Evolutionary conservation across 345 rosid genomes (phyloP), one percentile per base, ranked within the genome.

Genomic region (Populus nigra): DNA sequence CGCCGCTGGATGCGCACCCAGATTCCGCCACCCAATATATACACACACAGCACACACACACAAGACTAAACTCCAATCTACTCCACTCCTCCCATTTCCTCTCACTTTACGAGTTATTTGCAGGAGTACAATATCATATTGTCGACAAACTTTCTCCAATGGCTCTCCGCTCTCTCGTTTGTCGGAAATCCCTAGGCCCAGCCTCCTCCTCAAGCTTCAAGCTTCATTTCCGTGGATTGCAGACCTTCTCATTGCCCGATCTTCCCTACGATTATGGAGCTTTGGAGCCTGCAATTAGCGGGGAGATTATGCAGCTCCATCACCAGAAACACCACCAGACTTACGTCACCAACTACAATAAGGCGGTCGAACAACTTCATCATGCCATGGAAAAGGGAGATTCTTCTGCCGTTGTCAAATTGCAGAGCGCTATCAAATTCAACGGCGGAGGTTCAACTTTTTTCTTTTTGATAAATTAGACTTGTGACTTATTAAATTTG

Each of bases 291-390:
- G 97, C 85, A 68, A 90, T 96, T 74, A 89, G 92, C 78, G 99
- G 90, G 67, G 97, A 93, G 85, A 96, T 96, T 35, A 96, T 96
- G 99, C 91, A 91, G 88, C 82, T 96, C 41, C 99, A 96, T 75
- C 99, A 96, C 91, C 94, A 92, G 88, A 96, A 96, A 86, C 99
- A 96, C 73, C 99, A 96, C 77, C 94, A 90, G 83, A n/a, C 96
- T 70, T 96, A 96, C 73, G 71, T 96, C 78, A 89, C 97, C 49
- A 96, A 96, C 83, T 96, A 86, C 84, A 96, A 92, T 87, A 93
- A 91, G 83, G 88, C 96, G 50, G 90, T 92, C 18, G 93, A 93
- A 87, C 92, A 88, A 85, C 96, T 95, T 13, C 83, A 89, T 47
- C 86, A 91, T 13, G 94, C 99, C 55, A 73, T 88, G 3, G 75